Evolutionary conservation across 352 stramenopile species (phyloP).

Genomic region (Phytophthora rubi): DNA sequence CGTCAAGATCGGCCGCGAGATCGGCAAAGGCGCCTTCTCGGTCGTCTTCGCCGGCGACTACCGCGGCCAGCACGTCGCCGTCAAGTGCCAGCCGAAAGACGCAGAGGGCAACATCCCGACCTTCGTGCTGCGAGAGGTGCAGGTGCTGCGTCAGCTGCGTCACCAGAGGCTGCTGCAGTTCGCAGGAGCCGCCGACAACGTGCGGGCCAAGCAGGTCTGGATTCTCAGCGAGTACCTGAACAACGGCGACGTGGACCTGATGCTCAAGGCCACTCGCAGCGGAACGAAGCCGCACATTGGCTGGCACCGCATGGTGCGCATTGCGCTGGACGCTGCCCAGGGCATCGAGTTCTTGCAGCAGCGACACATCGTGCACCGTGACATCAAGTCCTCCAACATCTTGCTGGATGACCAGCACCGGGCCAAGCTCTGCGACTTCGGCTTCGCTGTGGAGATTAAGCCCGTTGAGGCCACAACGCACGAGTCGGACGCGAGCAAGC

Average conservation of each 20-base stretch:
- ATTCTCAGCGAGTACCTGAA: conserved; percentile 85
- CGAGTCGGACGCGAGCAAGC: conserved; percentile 42
- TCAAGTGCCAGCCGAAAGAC: conserved; percentile 89
- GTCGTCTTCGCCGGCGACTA: conserved; percentile 81
- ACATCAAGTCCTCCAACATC: conserved; percentile 92
- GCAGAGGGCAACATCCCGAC: conserved; percentile 68
- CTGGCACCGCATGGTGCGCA: conserved; percentile 66
- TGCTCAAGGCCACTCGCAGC: conserved; percentile 67
- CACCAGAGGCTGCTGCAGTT: conserved; percentile 83
- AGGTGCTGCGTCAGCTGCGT: conserved; percentile 67
- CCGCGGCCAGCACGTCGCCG: conserved; percentile 71
- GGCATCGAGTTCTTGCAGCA: conserved; percentile 97
- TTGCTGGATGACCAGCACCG: conserved; percentile 74
- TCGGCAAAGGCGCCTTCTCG: conserved; percentile 87
- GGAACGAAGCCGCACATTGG: conserved; percentile 54
- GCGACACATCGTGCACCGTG: conserved; percentile 77
- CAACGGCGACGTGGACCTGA: conserved; percentile 75
- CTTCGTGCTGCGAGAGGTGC: conserved; percentile 82
- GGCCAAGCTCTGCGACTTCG: conserved; percentile 88
- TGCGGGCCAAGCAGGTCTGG: conserved; percentile 77
- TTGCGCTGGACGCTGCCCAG: conserved; percentile 81
- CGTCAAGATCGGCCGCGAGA: conserved; percentile 82
- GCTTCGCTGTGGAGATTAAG: conserved; percentile 81
- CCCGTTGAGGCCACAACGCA: conserved; percentile 33
- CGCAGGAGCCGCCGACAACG: conserved; percentile 73